Conservation (phyloP, 1,284 basidiomycete genomes). For the Trametes pubescens region DNA sequence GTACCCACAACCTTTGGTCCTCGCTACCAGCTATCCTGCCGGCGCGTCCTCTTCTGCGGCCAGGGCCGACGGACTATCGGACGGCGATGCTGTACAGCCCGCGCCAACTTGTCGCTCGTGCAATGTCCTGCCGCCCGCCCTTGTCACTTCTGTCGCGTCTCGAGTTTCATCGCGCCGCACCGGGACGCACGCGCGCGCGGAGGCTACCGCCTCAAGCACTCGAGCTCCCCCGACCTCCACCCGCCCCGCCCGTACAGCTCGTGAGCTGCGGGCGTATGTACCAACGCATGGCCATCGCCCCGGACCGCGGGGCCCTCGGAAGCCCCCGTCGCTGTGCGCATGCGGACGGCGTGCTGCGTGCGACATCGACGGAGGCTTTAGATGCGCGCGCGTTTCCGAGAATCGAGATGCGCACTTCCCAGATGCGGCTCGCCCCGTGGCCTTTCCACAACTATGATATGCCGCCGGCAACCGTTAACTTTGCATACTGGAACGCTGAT, state of each 20-base stretch:
- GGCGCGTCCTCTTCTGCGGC: background rate
- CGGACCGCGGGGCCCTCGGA: slow-evolving; percentile 17
- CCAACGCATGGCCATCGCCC: background rate
- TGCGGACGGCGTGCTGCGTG: slow-evolving; percentile 4
- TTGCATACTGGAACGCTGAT: slow-evolving; percentile 4
- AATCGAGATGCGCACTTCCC: background rate
- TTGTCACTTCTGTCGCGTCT: slow-evolving; percentile 1
- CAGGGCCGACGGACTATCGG: background rate
- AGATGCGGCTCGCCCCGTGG: slow-evolving; percentile 5
- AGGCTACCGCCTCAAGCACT: slow-evolving; percentile 4
- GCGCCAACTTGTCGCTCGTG: too few species aligned
- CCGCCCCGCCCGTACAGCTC: background rate
- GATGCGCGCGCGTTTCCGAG: slow-evolving; percentile 7
- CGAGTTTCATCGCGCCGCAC: slow-evolving; percentile 9
- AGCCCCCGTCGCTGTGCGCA: background rate
- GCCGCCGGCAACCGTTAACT: slow-evolving; percentile 2
- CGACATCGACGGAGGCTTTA: slow-evolving; percentile 3
- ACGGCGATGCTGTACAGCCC: background rate
- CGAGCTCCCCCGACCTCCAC: background rate
- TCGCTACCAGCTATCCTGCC: background rate
- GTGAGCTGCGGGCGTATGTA: background rate
- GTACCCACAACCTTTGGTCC: background rate
- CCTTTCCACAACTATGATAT: background rate
- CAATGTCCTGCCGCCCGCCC: background rate
- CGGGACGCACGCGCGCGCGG: background rate